Percentiles rank a stretch among this genome's conserved stretches.
phyloP scores from a whole-genome alignment of 495 filamentous ascomycete species.

The Aspergillus diversus region DNA sequence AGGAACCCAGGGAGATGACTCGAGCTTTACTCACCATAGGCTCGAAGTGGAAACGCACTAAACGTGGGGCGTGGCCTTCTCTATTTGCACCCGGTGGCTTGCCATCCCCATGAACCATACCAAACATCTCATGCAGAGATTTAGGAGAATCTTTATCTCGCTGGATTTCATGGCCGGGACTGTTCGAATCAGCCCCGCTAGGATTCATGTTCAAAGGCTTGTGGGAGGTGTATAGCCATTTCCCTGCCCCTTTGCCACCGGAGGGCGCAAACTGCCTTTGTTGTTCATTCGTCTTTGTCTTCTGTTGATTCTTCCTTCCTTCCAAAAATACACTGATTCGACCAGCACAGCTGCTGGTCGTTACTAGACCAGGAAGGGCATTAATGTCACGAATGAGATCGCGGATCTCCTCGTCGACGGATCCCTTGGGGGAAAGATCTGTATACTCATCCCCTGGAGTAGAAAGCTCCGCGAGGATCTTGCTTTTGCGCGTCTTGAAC shows the following conservation, averaged over 20 bases:
- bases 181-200: not conserved
- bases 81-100: conserved; percentile 28
- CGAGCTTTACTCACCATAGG: conserved; percentile 72
- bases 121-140: conserved; percentile 37
- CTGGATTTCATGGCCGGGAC: conserved; percentile 2
- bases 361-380: conserved; percentile 69
- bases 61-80: conserved; percentile 45
- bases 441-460: conserved; percentile 67
- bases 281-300: conserved; percentile 16
- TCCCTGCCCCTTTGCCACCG: conserved; percentile 82
- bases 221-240: conserved; percentile 89
- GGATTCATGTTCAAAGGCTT: conserved; percentile 56
- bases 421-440: conserved; percentile 85
- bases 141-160: conserved; percentile 7
- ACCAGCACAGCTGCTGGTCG: conserved; percentile 90
- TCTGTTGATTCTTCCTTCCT: conserved; percentile 57
- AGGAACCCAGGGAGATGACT: not conserved
- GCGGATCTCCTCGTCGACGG: conserved; percentile 75
- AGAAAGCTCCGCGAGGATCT: conserved; percentile 66
- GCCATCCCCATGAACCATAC: conserved; percentile 38
- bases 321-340: conserved; percentile 85
- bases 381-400: conserved; percentile 78
- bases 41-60: conserved; percentile 91
- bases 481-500: conserved; percentile 64
- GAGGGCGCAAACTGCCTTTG: conserved; percentile 50